These are phyloP conservation scores for Trichoderma aggressivum DNA, from an alignment of 2,329 filamentous ascomycete genomes.

Conservation along the genomic window DNA sequence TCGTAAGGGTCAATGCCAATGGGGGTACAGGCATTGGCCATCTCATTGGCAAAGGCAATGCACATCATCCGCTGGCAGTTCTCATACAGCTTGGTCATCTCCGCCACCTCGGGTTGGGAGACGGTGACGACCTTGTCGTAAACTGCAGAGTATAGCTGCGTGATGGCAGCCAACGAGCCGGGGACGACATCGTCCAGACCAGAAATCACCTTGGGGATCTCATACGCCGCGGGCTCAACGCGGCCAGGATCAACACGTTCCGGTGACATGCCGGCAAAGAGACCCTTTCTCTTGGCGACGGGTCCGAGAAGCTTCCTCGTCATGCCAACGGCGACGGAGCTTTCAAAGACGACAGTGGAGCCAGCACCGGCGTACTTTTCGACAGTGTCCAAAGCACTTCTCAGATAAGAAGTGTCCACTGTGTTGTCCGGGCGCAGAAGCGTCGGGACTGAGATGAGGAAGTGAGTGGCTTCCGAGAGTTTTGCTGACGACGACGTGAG, in stretches of 20 bases:
- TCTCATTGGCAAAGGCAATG: constrained; percentile 55
- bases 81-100: constrained; percentile 58
- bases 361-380: constrained; percentile 40
- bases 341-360: constrained; percentile 50
- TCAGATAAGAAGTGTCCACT: constrained; percentile 47
- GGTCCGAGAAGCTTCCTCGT: constrained; percentile 48
- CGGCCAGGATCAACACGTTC: constrained; percentile 53
- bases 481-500: constrained; percentile 39
- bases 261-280: constrained; percentile 50
- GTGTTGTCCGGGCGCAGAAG: constrained; percentile 44
- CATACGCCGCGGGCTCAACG: constrained; percentile 35
- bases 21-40: constrained; percentile 49
- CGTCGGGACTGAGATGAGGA: constrained; percentile 53
- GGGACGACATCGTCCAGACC: constrained; percentile 47
- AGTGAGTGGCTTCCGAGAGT: constrained; percentile 45
- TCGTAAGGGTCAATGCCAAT: constrained; percentile 50
- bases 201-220: constrained; percentile 53
- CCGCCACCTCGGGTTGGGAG: constrained; percentile 51
- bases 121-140: constrained; percentile 49
- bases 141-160: constrained; percentile 43
- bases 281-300: constrained; percentile 39
- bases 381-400: constrained; percentile 42
- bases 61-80: constrained; percentile 56
- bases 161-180: constrained; percentile 44
- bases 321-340: constrained; percentile 53